phyloP scores from a whole-genome alignment of 805 yeast genomes.

The Starmerella vitae region DNA sequence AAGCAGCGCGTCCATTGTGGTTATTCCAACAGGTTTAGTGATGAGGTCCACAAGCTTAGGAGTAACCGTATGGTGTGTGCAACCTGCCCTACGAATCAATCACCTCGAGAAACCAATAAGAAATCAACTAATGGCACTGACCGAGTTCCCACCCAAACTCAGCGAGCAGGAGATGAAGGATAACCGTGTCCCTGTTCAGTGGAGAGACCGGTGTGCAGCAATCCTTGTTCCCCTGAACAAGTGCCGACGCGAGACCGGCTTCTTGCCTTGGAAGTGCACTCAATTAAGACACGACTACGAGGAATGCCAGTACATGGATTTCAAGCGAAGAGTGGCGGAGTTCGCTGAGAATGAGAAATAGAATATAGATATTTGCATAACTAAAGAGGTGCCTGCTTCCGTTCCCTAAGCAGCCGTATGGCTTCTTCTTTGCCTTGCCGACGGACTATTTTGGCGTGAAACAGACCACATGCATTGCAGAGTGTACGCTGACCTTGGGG shows the following conservation, averaged over 20 bases:
- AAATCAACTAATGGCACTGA: constrained; percentile 21
- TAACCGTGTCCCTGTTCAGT: constrained; percentile 60
- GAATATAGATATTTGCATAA: background rate
- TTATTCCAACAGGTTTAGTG: no score
- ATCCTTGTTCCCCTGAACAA: constrained; percentile 46
- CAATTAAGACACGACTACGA: constrained; percentile 75
- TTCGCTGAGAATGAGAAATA: constrained; percentile 32
- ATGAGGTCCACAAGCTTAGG: no score
- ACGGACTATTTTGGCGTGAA: constrained; percentile 53
- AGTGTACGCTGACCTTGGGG: constrained; percentile 63
- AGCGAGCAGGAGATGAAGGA: constrained; percentile 75
- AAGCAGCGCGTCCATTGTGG: constrained; percentile 12
- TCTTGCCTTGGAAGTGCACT: constrained; percentile 56
- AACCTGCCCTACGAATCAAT: background rate
- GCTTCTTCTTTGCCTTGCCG: constrained; percentile 36
- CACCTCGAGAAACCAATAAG: background rate
- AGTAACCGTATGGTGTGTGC: background rate
- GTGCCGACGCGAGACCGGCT: constrained; percentile 45
- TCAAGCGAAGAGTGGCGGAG: constrained; percentile 65
- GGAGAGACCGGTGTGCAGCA: constrained; percentile 73
- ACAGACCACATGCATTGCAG: constrained; percentile 75
- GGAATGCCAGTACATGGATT: constrained; percentile 71
- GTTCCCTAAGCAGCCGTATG: constrained; percentile 34
- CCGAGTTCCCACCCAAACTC: constrained; percentile 28
- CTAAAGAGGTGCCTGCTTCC: constrained; percentile 2